A percentile compares a stretch with the other conserved stretches of the same genome.
phyloP scores from a whole-genome alignment of 257 asterid species.

The Echium plantagineum region DNA sequence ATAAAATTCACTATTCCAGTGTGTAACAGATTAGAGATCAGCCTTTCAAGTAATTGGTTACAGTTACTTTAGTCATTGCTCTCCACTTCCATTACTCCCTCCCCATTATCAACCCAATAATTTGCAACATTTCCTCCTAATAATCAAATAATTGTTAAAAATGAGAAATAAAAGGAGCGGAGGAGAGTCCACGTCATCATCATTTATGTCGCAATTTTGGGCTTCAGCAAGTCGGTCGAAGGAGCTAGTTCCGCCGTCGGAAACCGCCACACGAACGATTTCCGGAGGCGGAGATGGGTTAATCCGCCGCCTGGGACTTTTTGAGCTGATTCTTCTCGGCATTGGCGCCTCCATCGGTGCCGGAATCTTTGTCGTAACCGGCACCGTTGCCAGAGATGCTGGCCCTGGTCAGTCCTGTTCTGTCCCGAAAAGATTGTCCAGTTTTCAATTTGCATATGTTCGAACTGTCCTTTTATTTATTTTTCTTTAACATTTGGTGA shows the following conservation, averaged over 20 bases:
- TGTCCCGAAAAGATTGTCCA: too few species aligned
- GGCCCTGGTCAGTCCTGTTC: constrained; percentile 67
- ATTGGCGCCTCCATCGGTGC: constrained; percentile 97
- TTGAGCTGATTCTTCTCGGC: constrained; percentile 78
- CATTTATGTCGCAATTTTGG: constrained; percentile 57
- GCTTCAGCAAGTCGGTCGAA: constrained; percentile 70
- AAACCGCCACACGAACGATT: constrained; percentile 20
- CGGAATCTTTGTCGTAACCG: constrained; percentile 91
- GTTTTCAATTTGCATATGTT: too few species aligned
- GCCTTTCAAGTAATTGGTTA: too few species aligned
- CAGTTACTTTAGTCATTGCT: too few species aligned
- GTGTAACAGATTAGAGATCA: too few species aligned
- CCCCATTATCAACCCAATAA: too few species aligned
- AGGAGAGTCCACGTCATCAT: constrained; percentile 17
- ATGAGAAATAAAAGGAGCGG: constrained; percentile 7
- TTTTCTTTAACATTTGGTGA: too few species aligned
- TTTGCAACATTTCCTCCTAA: too few species aligned
- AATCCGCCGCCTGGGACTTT: constrained; percentile 61
- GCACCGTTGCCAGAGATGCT: constrained; percentile 88
- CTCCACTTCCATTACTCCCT: too few species aligned
- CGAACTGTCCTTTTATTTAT: too few species aligned
- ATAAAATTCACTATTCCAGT: too few species aligned
- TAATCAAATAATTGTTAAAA: too few species aligned
- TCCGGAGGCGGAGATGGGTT: constrained; percentile 47
- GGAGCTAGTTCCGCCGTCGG: constrained; percentile 35